Percentiles rank a stretch among this genome's conserved stretches.
Conservation (phyloP, 768 basidiomycete species). For the Xerocomus spinulosus region DNA sequence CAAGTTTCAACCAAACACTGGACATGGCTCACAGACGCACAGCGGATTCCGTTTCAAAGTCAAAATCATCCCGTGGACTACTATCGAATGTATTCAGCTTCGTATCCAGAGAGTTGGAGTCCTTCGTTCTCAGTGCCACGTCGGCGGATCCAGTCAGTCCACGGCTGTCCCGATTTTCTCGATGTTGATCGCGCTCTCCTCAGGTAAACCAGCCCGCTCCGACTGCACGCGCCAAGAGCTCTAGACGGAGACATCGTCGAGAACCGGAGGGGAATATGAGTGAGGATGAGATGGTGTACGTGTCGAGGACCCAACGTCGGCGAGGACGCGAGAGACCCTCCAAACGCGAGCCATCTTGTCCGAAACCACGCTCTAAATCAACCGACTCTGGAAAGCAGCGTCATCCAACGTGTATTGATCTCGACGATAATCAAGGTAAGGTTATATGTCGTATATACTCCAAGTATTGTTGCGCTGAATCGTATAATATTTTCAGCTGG, state of each 20-base stretch:
- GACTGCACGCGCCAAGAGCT: constrained; percentile 7
- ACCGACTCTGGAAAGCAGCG: constrained; percentile 6
- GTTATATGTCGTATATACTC: background rate
- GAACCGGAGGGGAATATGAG: constrained; percentile 8
- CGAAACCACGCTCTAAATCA: constrained; percentile 22
- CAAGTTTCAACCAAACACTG: background rate
- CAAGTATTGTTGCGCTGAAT: constrained; percentile 2
- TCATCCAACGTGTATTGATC: background rate
- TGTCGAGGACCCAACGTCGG: constrained; percentile 4
- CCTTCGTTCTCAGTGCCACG: constrained; percentile 66
- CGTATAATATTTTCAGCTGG: constrained; percentile 20
- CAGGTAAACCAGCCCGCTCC: constrained; percentile 18
- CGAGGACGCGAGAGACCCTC: constrained; percentile 8
- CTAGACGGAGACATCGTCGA: constrained; percentile 6
- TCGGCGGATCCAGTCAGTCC: constrained; percentile 26
- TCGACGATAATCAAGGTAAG: constrained; percentile 22
- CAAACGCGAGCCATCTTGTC: constrained; percentile 7
- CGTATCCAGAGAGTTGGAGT: constrained; percentile 65
- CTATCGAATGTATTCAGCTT: constrained; percentile 64
- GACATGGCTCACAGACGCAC: constrained; percentile 11
- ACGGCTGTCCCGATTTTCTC: background rate
- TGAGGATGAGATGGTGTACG: constrained; percentile 12
- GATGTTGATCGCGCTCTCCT: constrained; percentile 4
- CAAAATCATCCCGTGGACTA: constrained; percentile 34
- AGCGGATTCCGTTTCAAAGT: background rate